These are phyloP conservation scores for Neurospora sp. DNA, from an alignment of 2,329 filamentous ascomycete species.

Conservation along the genomic window DNA sequence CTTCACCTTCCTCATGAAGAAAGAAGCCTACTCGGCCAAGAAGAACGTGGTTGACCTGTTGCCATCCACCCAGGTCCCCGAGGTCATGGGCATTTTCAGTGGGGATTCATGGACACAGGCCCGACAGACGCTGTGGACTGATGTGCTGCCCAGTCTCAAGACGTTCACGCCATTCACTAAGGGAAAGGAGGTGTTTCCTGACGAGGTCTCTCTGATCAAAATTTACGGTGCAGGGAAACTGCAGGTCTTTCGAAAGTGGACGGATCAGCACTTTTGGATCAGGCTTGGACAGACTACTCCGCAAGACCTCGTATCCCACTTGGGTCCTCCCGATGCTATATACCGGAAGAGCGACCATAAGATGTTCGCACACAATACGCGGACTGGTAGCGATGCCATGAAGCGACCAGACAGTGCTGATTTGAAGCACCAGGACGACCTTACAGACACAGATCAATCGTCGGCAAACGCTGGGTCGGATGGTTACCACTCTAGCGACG, in stretches of 20 bases:
- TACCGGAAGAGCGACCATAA: conserved; percentile 86
- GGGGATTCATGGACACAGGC: conserved; percentile 87
- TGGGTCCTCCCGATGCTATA: conserved; percentile 88
- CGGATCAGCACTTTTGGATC: conserved; percentile 58
- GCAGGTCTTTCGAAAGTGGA: conserved; percentile 65
- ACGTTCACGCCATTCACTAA: conserved; percentile 58
- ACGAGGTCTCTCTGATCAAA: conserved; percentile 74
- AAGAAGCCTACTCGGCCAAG: conserved; percentile 61
- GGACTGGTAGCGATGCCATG: conserved; percentile 41
- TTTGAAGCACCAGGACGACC: conserved; percentile 41
- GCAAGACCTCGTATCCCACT: conserved; percentile 80
- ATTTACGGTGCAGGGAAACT: conserved; percentile 70
- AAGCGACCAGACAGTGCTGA: conserved; percentile 35
- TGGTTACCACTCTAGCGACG: conserved; percentile 49
- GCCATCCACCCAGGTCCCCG: conserved; percentile 67
- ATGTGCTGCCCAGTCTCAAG: conserved; percentile 62
- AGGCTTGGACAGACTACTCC: conserved; percentile 77
- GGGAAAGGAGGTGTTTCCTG: conserved; percentile 68
- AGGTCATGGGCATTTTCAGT: conserved; percentile 82
- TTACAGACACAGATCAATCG: conserved; percentile 65
- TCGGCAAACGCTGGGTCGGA: conserved; percentile 63
- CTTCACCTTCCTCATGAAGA: conserved; percentile 75
- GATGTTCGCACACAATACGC: conserved; percentile 71
- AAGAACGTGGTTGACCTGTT: conserved; percentile 81
- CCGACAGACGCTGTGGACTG: conserved; percentile 65